These are phyloP conservation scores for Pharus latifolius DNA, from an alignment of 176 grass and related monocot species.

Conservation along the genomic window DNA sequence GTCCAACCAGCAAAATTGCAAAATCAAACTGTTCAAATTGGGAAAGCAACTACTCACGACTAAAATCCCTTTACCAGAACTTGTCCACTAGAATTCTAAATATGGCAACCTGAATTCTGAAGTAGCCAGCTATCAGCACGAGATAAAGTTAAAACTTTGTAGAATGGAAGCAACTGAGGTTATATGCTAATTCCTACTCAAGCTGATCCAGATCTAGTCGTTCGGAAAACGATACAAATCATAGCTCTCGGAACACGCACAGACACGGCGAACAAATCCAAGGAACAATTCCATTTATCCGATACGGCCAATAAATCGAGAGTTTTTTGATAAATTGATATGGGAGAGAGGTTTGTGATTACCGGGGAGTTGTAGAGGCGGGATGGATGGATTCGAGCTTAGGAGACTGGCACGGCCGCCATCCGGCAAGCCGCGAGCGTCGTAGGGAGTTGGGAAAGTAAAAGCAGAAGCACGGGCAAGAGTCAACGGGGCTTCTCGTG, in stretches of 20 bases:
- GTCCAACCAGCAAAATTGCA: neutral
- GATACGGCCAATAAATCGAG: neutral
- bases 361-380: slow-evolving; percentile 3
- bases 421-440: neutral
- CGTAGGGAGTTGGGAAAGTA: neutral
- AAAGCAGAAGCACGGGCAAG: neutral
- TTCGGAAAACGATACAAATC: neutral
- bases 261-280: neutral
- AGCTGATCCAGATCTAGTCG: slow-evolving; percentile 14
- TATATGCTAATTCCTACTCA: neutral
- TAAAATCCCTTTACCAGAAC: too few species aligned
- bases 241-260: neutral
- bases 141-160: neutral
- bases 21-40: neutral
- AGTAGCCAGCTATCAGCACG: neutral
- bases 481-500: too few species aligned
- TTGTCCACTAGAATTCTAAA: neutral
- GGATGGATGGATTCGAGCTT: neutral
- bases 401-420: neutral
- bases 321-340: neutral
- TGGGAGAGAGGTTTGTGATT: neutral
- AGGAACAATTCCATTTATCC: neutral
- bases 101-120: neutral
- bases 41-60: neutral
- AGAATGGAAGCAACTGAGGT: neutral